A percentile compares a stretch with the other conserved stretches of the same genome.
Evolutionary conservation across 768 basidiomycete genomes (phyloP).

Genomic region (Roridomyces roridus): DNA sequence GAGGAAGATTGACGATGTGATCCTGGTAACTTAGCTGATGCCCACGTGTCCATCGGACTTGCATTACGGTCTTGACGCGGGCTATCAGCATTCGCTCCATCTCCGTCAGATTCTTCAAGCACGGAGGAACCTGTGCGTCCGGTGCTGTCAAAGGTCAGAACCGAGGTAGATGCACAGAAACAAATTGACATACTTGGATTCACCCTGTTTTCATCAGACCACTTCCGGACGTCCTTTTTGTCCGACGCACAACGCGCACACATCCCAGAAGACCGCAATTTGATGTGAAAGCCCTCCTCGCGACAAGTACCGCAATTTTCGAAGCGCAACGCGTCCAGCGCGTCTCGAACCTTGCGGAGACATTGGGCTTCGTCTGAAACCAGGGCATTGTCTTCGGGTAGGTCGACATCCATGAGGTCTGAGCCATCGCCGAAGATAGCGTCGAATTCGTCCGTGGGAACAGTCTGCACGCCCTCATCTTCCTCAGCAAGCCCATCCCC

Average conservation of each 20-base stretch:
- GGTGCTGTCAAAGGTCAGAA: not conserved
- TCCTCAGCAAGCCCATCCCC: not conserved
- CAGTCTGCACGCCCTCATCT: not conserved
- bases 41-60: constrained; percentile 19
- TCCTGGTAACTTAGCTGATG: constrained; percentile 21
- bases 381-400: not conserved
- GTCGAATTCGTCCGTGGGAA: constrained; percentile 1
- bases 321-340: not conserved
- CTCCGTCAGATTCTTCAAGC: constrained; percentile 12
- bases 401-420: not conserved
- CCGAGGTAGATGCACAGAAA: too few species aligned
- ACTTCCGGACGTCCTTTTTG: not conserved
- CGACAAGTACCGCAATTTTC: not conserved
- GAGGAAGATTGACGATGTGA: constrained; percentile 15
- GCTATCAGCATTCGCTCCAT: constrained; percentile 18
- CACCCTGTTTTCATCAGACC: constrained; percentile 3
- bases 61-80: constrained; percentile 19
- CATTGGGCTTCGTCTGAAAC: not conserved
- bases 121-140: not conserved
- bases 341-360: not conserved
- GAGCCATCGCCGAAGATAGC: not conserved
- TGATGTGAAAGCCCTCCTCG: not conserved
- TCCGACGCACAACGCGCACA: not conserved
- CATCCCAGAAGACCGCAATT: not conserved
- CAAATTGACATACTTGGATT: not conserved